Conservation (phyloP, 495 filamentous ascomycete species). For the Pseudevernia furfuracea region DNA sequence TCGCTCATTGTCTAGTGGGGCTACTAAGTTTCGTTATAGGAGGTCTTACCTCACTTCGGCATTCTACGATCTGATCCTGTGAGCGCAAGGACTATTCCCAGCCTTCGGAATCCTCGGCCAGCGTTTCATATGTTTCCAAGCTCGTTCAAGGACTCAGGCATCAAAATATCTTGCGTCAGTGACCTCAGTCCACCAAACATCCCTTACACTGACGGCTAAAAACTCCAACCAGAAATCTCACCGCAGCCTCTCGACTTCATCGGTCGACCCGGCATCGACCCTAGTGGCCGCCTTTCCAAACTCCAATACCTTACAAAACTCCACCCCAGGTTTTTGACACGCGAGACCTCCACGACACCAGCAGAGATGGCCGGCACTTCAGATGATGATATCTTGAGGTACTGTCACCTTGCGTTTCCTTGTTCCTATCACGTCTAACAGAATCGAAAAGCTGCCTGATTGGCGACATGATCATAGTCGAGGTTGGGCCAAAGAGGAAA, state of each 20-base stretch:
- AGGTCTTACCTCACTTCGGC: not conserved
- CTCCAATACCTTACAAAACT: not conserved
- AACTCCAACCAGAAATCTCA: too few relatives aligned
- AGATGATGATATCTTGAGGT: not conserved
- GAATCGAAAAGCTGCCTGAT: not conserved
- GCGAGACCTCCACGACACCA: not conserved
- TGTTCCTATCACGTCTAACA: not conserved
- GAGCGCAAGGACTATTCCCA: not conserved
- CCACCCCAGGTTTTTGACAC: not conserved
- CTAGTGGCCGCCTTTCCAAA: not conserved
- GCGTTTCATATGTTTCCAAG: not conserved
- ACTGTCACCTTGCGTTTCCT: not conserved
- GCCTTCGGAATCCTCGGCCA: not conserved
- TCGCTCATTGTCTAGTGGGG: not conserved
- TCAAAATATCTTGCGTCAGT: not conserved
- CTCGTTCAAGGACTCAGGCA: not conserved
- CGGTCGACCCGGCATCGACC: not conserved
- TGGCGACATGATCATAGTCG: conserved; percentile 1
- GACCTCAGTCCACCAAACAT: not conserved
- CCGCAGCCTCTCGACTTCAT: not conserved
- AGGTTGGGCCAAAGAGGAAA: conserved; percentile 5
- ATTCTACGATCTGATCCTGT: not conserved
- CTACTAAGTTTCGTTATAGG: not conserved
- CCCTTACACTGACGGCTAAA: not conserved
- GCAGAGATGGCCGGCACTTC: not conserved